Evolutionary conservation across 23 red algal species (phyloP).

Genomic region (Pyropia yezoensis): DNA sequence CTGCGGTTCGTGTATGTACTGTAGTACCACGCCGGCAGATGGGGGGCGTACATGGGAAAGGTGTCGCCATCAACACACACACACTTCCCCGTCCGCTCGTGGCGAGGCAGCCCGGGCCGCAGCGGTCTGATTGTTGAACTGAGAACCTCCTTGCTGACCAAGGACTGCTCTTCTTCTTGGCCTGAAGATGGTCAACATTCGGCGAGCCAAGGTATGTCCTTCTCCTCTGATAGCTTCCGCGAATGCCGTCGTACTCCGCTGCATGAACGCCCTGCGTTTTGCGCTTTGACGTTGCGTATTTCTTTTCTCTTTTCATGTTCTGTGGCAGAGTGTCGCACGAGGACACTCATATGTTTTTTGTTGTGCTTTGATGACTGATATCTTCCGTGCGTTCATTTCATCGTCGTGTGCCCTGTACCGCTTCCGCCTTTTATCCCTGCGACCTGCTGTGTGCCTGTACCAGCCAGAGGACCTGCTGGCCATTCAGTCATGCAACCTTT

Average conservation of each 20-base stretch:
- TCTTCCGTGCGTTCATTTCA: not conserved
- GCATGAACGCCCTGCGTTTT: too few species aligned
- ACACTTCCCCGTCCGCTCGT: too few species aligned
- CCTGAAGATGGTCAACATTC: slow-evolving; percentile 67
- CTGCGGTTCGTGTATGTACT: too few species aligned
- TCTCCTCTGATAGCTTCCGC: not conserved
- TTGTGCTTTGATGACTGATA: not conserved
- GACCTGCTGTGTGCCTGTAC: not conserved
- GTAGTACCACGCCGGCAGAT: too few species aligned
- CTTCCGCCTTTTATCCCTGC: not conserved
- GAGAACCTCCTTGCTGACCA: too few species aligned
- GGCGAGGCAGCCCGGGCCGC: too few species aligned
- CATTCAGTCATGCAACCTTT: slow-evolving; percentile 84
- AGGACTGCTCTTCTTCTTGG: not conserved
- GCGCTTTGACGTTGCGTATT: too few species aligned
- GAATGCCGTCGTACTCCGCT: too few species aligned
- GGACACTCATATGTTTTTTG: too few species aligned
- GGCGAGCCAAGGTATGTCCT: slow-evolving; percentile 57
- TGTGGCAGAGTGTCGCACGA: not conserved
- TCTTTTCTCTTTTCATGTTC: not conserved
- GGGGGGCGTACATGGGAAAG: too few species aligned
- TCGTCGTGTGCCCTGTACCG: not conserved
- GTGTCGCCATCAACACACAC: too few species aligned
- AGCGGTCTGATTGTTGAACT: too few species aligned
- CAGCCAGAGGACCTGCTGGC: slow-evolving; percentile 82